Conservation (phyloP, 2,329 filamentous ascomycete genomes). For the Didymosphaeria variabile region DNA sequence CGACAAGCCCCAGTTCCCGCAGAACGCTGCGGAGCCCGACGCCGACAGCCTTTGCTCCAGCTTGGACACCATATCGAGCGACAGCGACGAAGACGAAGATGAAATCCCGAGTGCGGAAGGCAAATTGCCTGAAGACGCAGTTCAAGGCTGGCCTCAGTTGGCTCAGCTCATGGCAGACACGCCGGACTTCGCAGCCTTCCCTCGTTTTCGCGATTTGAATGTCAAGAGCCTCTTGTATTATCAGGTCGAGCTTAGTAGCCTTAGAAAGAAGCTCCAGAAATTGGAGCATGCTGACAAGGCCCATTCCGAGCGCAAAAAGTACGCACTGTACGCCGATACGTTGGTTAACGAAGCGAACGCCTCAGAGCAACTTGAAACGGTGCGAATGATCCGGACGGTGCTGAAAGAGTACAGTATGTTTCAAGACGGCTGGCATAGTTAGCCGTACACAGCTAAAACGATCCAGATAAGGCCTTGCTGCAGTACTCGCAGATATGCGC, state of each 20-base stretch:
- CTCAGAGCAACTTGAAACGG: slow-evolving; percentile 19
- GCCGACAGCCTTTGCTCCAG: background rate
- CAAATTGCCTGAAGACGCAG: slow-evolving; percentile 3
- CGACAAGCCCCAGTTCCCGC: background rate
- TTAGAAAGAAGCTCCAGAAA: slow-evolving; percentile 14
- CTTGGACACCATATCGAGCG: background rate
- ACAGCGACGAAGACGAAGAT: background rate
- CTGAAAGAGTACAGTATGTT: slow-evolving; percentile 25
- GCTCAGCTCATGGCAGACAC: slow-evolving; percentile 18
- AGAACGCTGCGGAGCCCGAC: background rate
- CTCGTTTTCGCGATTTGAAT: slow-evolving; percentile 19
- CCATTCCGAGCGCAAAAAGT: background rate
- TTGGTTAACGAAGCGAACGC: slow-evolving; percentile 6
- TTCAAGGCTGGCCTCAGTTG: slow-evolving; percentile 23
- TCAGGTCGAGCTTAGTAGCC: slow-evolving; percentile 15
- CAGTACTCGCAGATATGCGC: slow-evolving; percentile 21
- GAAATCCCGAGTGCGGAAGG: background rate
- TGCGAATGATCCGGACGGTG: slow-evolving; percentile 16
- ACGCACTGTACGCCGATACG: slow-evolving; percentile 7
- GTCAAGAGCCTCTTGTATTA: slow-evolving; percentile 25
- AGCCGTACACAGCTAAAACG: background rate
- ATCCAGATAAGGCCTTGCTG: slow-evolving; percentile 18
- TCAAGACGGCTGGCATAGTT: background rate
- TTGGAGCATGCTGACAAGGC: slow-evolving; percentile 14
- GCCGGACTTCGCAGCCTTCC: slow-evolving; percentile 13